Evolutionary conservation across 192 early-diverging fungal genomes (phyloP), one percentile per base, ranked within the genome.

Genomic region (Chytriomyces sp.): DNA sequence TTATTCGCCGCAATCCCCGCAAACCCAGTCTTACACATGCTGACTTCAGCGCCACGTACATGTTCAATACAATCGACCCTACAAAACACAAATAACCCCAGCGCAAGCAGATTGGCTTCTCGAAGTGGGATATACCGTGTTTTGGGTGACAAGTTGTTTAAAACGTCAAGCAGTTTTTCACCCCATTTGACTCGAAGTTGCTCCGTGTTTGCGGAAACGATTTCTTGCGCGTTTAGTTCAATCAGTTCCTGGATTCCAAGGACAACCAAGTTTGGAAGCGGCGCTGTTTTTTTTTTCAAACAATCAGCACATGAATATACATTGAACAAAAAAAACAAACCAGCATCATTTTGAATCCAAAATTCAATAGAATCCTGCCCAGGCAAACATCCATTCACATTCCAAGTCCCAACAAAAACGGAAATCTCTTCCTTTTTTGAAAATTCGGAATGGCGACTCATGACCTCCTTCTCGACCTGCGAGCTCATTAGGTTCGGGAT

Each of bases 211-310:
- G 80, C 82, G 7, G 85, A 69, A 23, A 64, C 62, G 18, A 94
- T 88, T 77, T 91, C 84, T 35, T 85, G 86, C 24, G 89, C 85
- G 49, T 85, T 94, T 59, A 99, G 81, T 80, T 97, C 92, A n/a
- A 99, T 96, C 28, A 99, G 90, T 78, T 99, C 98, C 78, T 99
- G 96, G 64, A 98, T 93, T 11, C 95, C 97, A 77, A 98, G 91
- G 0, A 91, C 92, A 35, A 91, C 87, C 20, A 98, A 76, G 72
- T 99, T 92, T 0, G 97, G 95, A 5, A 78, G 78, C 0, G n/a
- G 9, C 0, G 57, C 62, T 66, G 28, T 45, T 48, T 75, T 23
- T 13, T 35, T 35, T 35, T 35, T 35, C 28, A 35, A 35, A 35
- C 28, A 35, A 35, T 35, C 28, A 35, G 28, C 28, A 35, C 1